Evolutionary conservation across 2,329 filamentous ascomycete species (phyloP), one percentile per base, ranked within the genome.

Genomic region (Cryoendolithus antarcticus): DNA sequence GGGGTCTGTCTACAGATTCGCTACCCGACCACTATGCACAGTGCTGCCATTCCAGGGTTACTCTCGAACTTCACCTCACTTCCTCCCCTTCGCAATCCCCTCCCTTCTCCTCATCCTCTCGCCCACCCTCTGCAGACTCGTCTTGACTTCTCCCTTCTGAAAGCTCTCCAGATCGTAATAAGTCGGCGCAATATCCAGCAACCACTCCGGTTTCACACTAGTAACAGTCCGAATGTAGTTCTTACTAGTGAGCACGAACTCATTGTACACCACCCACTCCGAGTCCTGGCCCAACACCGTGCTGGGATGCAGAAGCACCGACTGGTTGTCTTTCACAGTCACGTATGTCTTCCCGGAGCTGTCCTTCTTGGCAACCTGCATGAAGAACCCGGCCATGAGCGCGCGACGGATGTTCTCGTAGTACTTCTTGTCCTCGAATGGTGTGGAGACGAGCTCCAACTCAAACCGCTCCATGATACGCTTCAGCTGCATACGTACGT

Each of bases 191-290:
- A 96, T 93, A 62, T 98, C 91, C 62, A 96, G 59, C 45, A 98
- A 67, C 91, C 91, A 98, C 62, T 98, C 91, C 1, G 89, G 84
- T 59, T 84, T 82, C 40, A 98, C 81, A 24, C 83, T 79, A 9
- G 88, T 96, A 35, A 95, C 86, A 0, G 86, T 95, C 41, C 93
- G 77, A 53, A 98, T 89, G 61, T 95, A 98, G 66, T 96, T 93
- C 74, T 98, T 95, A 38, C 83, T 91, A 1, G 91, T 98, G 40
- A 98, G 75, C 9, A 98, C 91, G 56, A 96, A 98, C 59, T 98
- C 93, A 55, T 96, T 94, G 65, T 98, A 98, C 19, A 98, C 68
- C 19, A 98, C 85, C 91, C 91, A 98, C 50, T 98, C 91, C 50
- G 80, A 85, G 43, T 95, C 88, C 42, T 86, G 80, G 37, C 78